Evolutionary conservation across 2,329 filamentous ascomycete species (phyloP), one percentile per base, ranked within the genome.

Genomic region (Nigrospora oryzae): DNA sequence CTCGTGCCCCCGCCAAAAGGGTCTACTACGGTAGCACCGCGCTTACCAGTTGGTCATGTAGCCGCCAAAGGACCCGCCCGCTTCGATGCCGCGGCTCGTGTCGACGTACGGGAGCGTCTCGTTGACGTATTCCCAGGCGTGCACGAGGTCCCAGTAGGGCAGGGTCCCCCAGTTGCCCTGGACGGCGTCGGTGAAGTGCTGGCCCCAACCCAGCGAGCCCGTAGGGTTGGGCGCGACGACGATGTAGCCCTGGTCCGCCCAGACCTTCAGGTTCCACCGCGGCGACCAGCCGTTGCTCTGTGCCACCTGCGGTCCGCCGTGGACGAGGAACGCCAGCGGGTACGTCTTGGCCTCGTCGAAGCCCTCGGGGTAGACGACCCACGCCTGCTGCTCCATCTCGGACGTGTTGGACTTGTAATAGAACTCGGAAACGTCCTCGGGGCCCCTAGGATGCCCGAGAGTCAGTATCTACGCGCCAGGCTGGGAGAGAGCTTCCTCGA

Each of bases 191-290:
- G 72, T 75, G 45, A 77, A 70, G 3, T 63, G 59, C 54, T 77
- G 74, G 3, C 74, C 74, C 52, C 74, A 78, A 11, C 74, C 70
- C 6, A 70, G 73, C 45, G 69, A 73, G 13, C 73, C 74, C 2
- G 73, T 74, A 3, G 74, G 74, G 51, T 78, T 77, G 10, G 74
- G 74, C 7, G 70, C 66, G 38, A 77, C 64, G 4, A 77, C 74
- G 30, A 77, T 66, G 51, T 77, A 77, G 38, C 74, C 74, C 52
- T 78, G 74, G 49, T 77, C 74, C 7, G 74, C 74, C 57, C 75
- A 77, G 38, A 75, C 64, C 32, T 71, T 70, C 15, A 71, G 71
- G 52, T 77, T 75, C 73, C 73, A 75, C 6, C 73, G 62, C 5
- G 70, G 75, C 41, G 66, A 70, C 73, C 73, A 77, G 35, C 65